A percentile compares a stretch with the other conserved stretches of the same genome.
Conservation (phyloP, 2,329 filamentous ascomycete species). For the Colletotrichum sp. region DNA sequence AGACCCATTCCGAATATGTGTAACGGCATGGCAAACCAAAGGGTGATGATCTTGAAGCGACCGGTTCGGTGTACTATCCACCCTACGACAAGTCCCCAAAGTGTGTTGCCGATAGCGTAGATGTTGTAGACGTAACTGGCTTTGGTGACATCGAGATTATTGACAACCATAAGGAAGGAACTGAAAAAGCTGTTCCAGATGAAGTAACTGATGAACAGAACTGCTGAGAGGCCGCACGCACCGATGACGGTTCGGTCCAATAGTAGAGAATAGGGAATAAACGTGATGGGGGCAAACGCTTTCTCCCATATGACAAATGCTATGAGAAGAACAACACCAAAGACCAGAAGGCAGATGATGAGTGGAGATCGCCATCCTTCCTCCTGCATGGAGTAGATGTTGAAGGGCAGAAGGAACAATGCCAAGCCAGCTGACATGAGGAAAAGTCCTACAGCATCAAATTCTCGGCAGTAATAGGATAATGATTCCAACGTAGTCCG, state of each 20-base stretch:
- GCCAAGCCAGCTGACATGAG: conserved; percentile 55
- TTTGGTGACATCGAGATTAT: conserved; percentile 32
- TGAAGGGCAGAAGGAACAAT: conserved; percentile 58
- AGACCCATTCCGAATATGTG: not conserved
- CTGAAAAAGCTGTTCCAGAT: conserved; percentile 17
- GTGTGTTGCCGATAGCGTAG: conserved; percentile 36
- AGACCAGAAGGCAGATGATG: conserved; percentile 51
- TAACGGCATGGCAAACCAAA: not conserved
- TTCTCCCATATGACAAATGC: conserved; percentile 52
- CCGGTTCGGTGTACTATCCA: not conserved
- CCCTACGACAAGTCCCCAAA: not conserved
- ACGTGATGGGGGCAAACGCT: conserved; percentile 55
- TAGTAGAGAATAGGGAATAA: conserved; percentile 54
- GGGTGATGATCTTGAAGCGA: not conserved
- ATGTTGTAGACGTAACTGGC: conserved; percentile 34
- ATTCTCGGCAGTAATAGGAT: not conserved
- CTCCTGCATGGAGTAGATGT: conserved; percentile 35
- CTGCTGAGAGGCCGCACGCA: conserved; percentile 24
- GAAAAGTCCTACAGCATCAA: conserved; percentile 45
- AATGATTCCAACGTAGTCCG: not conserved
- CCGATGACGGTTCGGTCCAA: conserved; percentile 37
- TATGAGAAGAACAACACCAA: conserved; percentile 55
- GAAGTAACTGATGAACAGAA: conserved; percentile 30
- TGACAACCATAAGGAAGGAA: conserved; percentile 45
- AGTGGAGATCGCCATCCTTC: conserved; percentile 46